phyloP scores from a whole-genome alignment of 805 yeast genomes.

The Cyberlindnera samutprakarnensis region DNA sequence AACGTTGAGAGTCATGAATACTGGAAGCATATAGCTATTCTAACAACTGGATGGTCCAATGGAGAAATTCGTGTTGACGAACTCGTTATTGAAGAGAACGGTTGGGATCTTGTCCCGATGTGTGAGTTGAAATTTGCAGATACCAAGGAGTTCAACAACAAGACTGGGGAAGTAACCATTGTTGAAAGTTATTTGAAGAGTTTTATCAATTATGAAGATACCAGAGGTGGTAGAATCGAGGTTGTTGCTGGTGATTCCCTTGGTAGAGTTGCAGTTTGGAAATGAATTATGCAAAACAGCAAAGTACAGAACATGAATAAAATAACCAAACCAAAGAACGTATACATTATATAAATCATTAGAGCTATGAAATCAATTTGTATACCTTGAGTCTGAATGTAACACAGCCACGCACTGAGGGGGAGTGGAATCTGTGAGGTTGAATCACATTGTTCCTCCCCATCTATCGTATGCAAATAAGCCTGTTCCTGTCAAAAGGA shows the following conservation, averaged over 20 bases:
- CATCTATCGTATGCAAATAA: slow-evolving; percentile 57
- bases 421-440: too few relatives aligned
- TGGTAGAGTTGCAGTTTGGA: slow-evolving; percentile 47
- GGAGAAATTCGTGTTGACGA: slow-evolving; percentile 26
- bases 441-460: slow-evolving; percentile 25
- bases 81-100: slow-evolving; percentile 16
- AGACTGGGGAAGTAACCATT: slow-evolving; percentile 21
- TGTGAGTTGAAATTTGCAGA: slow-evolving; percentile 19
- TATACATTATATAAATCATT: neutral
- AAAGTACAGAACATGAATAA: neutral
- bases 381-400: too few relatives aligned
- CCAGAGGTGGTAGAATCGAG: slow-evolving; percentile 30
- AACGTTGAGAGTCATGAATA: slow-evolving; percentile 27
- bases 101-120: slow-evolving; percentile 21
- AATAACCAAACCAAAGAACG: neutral
- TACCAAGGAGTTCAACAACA: slow-evolving; percentile 9
- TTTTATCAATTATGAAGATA: slow-evolving; percentile 28
- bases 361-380: too few relatives aligned
- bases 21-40: slow-evolving; percentile 30
- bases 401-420: too few relatives aligned
- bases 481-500: slow-evolving; percentile 45
- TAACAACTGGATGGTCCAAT: slow-evolving; percentile 30
- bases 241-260: slow-evolving; percentile 46
- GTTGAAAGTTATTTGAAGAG: slow-evolving; percentile 28
- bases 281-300: slow-evolving; percentile 13